phyloP scores from a whole-genome alignment of 1,284 basidiomycete species.

The Leccinum subrobustum region DNA sequence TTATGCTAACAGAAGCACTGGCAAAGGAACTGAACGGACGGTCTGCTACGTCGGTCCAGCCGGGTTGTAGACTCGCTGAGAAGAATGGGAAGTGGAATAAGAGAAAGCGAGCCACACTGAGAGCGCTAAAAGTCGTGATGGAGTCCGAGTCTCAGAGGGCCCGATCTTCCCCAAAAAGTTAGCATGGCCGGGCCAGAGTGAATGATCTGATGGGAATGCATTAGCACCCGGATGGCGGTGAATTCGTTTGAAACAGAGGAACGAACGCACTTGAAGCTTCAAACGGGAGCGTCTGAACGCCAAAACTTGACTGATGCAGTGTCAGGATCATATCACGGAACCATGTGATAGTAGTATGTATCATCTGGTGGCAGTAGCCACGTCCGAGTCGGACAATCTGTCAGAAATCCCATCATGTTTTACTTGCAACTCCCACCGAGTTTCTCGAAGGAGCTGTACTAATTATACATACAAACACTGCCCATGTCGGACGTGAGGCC shows the following conservation, averaged over 20 bases:
- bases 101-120: slow-evolving; percentile 10
- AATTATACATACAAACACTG: not conserved
- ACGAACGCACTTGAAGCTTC: not conserved
- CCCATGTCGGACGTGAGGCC: not conserved
- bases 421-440: not conserved
- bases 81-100: slow-evolving; percentile 21
- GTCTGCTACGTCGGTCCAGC: slow-evolving; percentile 49
- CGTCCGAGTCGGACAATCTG: not conserved
- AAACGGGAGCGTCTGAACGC: not conserved
- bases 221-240: not conserved
- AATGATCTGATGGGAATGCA: not conserved
- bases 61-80: slow-evolving; percentile 36
- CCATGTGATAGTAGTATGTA: not conserved
- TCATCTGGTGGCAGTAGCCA: not conserved
- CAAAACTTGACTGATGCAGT: not conserved
- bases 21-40: slow-evolving; percentile 13
- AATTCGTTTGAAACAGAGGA: not conserved
- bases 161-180: not conserved
- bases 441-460: not conserved
- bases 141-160: not conserved
- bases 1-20: not conserved
- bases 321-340: not conserved
- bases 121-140: not conserved
- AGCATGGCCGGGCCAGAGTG: not conserved
- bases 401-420: not conserved